Base-by-base conservation (phyloP, 2,329 filamentous ascomycete genomes). In the Ophiostoma montium region DNA sequence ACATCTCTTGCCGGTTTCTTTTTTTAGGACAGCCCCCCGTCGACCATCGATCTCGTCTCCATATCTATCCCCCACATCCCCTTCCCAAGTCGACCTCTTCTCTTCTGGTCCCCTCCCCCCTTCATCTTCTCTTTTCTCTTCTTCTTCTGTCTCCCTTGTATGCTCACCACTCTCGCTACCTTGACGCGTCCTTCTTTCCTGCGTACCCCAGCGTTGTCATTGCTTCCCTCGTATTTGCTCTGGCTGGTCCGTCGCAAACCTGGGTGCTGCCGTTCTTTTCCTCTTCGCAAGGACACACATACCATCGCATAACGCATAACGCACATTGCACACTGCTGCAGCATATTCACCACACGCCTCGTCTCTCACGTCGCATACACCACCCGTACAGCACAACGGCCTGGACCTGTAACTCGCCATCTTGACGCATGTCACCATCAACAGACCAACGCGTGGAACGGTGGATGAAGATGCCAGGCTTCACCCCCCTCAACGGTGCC, bases 401-500 rank as follows among this genome's bases (percentile, higher is more conserved):
- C 23, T 27, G 8, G 23, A 27, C 8, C 23, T 27, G 15, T 16
- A 42, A 21, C 32, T n/a, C n/a, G n/a, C n/a, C 15, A 32, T 12
- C 45, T n/a, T 46, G 15, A 12, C 52, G 44, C 31, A 52, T 55
- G 52, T 50, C 48, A 21, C 43, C 49, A 13, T 36, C 48, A 19
- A 44, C 48, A 16, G 38, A 52, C 8, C 52, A 52, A 27, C 52
- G 50, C 11, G 52, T 48, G 23, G 50, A 52, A 49, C 38, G 49
- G 51, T 55, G 55, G 52, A 56, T 55, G 56, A 62, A 57, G 56
- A 75, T 75, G 72, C 67, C 72, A 35, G 61, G 67, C n/a, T 74
- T 74, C 52, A 72, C 66, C 30, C 69, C 70, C 55, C 67, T 75
- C n/a, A 73, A 73, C 53, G 69, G 71, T 31, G 39, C 39, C 56